phyloP scores from a whole-genome alignment of 768 basidiomycete species.

The Phanerochaete sordida region DNA sequence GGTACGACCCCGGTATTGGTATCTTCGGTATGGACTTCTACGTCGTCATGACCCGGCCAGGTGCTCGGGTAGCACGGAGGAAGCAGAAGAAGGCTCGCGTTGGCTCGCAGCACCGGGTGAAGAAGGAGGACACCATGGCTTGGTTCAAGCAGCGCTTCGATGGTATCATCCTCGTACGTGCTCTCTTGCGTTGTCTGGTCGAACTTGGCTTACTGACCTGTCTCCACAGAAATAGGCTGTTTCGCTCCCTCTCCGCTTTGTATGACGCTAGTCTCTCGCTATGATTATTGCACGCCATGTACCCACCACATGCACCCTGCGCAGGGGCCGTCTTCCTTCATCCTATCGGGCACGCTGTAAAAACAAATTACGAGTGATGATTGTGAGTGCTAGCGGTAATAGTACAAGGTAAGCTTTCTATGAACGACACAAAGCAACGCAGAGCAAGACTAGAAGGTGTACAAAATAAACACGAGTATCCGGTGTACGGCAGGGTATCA shows the following conservation, averaged over 20 bases:
- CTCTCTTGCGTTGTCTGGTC: constrained; percentile 23
- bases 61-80: constrained; percentile 85
- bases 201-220: background rate
- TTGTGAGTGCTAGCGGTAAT: background rate
- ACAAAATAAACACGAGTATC: background rate
- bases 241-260: constrained; percentile 7
- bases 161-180: constrained; percentile 87
- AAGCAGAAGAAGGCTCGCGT: constrained; percentile 85
- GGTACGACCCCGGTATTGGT: constrained; percentile 98
- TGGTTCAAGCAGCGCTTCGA: constrained; percentile 99
- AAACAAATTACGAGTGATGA: background rate
- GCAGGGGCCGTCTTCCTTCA: constrained; percentile 1
- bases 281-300: constrained; percentile 29
- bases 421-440: constrained; percentile 4
- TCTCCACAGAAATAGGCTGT: constrained; percentile 14
- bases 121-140: constrained; percentile 93
- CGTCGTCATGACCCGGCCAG: constrained; percentile 96
- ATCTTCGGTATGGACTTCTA: constrained; percentile 99
- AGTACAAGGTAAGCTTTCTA: constrained; percentile 5
- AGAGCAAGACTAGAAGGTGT: background rate
- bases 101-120: constrained; percentile 86
- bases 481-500: background rate
- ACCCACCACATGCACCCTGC: constrained; percentile 18
- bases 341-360: constrained; percentile 2
- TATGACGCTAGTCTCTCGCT: constrained; percentile 16